Evolutionary conservation across 495 filamentous ascomycete genomes (phyloP).

Genomic region (Evansstolkia leycettana): DNA sequence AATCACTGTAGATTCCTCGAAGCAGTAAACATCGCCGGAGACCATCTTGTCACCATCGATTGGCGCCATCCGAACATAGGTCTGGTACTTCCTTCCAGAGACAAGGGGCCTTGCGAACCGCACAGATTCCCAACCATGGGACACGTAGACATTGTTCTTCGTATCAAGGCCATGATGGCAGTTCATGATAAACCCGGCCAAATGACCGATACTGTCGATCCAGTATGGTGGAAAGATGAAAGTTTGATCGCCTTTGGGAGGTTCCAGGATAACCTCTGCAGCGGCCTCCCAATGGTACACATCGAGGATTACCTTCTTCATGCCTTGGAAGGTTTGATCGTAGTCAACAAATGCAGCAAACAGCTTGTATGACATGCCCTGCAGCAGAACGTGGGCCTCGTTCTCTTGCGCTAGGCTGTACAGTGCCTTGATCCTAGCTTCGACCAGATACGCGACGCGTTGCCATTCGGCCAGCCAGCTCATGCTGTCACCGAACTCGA

Average conservation of each 20-base stretch:
- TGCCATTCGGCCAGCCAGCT: constrained; percentile 43
- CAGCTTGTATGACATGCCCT: constrained; percentile 5
- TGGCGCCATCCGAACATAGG: constrained; percentile 29
- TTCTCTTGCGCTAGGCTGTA: constrained; percentile 6
- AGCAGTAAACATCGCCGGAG: constrained; percentile 30
- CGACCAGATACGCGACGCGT: constrained; percentile 41
- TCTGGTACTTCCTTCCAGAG: constrained; percentile 17
- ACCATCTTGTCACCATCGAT: constrained; percentile 16
- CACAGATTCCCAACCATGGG: constrained; percentile 30
- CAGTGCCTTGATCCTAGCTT: constrained; percentile 39
- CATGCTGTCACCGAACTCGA: constrained; percentile 30
- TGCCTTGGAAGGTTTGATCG: constrained; percentile 11
- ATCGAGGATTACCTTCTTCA: constrained; percentile 25
- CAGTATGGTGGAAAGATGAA: constrained; percentile 15
- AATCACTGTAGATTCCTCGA: constrained; percentile 22
- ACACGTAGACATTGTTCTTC: constrained; percentile 31
- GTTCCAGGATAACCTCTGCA: constrained; percentile 23
- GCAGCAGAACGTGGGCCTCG: constrained; percentile 16
- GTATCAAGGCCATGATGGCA: constrained; percentile 32
- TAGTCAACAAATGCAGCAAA: constrained; percentile 27
- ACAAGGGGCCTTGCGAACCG: constrained; percentile 14
- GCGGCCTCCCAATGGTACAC: constrained; percentile 22
- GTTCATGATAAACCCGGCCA: constrained; percentile 44
- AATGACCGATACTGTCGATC: constrained; percentile 37
- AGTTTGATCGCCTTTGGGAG: constrained; percentile 3